Evolutionary conservation across 257 asterid genomes (phyloP).

Genomic region (Capsicum baccatum): DNA sequence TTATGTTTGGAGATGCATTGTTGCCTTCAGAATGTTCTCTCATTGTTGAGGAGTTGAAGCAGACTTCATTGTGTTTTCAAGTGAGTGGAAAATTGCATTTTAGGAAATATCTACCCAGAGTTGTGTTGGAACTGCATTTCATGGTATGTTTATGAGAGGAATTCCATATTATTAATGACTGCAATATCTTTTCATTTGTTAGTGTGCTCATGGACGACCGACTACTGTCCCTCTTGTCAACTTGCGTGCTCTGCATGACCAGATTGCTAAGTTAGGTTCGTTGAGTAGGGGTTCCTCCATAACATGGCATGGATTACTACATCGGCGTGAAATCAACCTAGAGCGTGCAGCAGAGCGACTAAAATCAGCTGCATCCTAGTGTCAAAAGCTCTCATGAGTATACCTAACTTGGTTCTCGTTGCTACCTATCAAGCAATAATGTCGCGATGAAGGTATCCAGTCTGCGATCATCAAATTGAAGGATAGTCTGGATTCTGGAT

Average conservation of each 20-base stretch:
- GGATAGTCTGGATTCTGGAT: neutral
- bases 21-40: slow-evolving; percentile 93
- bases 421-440: slow-evolving; percentile 23
- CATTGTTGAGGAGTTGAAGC: slow-evolving; percentile 86
- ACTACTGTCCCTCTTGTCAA: slow-evolving; percentile 87
- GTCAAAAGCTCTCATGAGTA: neutral
- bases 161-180: slow-evolving; percentile 5
- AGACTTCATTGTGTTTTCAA: slow-evolving; percentile 91
- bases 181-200: slow-evolving; percentile 22
- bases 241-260: slow-evolving; percentile 62
- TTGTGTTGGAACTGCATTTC: slow-evolving; percentile 16
- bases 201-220: slow-evolving; percentile 99
- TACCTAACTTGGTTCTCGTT: neutral
- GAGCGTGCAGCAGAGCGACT: slow-evolving; percentile 62
- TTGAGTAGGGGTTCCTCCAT: slow-evolving; percentile 37
- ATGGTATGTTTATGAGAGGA: neutral
- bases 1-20: slow-evolving; percentile 93
- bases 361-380: slow-evolving; percentile 46
- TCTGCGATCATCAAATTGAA: neutral
- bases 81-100: slow-evolving; percentile 49
- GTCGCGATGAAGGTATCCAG: neutral
- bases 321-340: slow-evolving; percentile 59
- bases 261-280: slow-evolving; percentile 53
- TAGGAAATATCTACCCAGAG: neutral
- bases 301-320: slow-evolving; percentile 75